Evolutionary conservation across 768 basidiomycete species (phyloP).

Genomic region (Tulasnella sp.): DNA sequence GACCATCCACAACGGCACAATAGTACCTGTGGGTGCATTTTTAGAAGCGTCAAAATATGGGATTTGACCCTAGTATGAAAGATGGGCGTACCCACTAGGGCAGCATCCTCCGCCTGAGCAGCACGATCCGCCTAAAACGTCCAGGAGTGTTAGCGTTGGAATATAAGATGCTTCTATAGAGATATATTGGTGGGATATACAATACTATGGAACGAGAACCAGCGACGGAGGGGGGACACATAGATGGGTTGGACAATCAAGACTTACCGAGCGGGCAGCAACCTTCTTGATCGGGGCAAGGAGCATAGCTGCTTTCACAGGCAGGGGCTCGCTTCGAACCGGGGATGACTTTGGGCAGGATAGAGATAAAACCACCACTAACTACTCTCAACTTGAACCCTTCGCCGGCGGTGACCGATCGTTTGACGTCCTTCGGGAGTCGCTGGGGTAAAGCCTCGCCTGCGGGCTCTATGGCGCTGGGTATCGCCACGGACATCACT

Average conservation of each 20-base stretch:
- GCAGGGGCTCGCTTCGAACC: neutral
- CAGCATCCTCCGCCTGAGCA: constrained; percentile 7
- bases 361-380: too few relatives aligned
- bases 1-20: neutral
- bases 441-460: neutral
- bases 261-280: constrained; percentile 16
- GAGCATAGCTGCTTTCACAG: neutral
- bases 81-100: neutral
- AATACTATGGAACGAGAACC: neutral
- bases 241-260: neutral
- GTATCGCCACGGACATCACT: neutral
- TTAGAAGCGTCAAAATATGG: neutral
- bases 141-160: too few relatives aligned
- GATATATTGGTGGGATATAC: too few relatives aligned
- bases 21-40: neutral
- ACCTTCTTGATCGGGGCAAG: neutral
- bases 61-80: neutral
- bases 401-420: neutral
- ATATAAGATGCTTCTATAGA: too few relatives aligned
- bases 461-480: neutral
- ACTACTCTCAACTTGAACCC: neutral
- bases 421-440: neutral
- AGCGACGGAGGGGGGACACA: neutral
- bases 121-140: neutral
- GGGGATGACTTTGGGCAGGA: too few relatives aligned